These are phyloP conservation scores for Pulveroboletus frians DNA, from an alignment of 768 basidiomycete genomes.

Conservation along the genomic window DNA sequence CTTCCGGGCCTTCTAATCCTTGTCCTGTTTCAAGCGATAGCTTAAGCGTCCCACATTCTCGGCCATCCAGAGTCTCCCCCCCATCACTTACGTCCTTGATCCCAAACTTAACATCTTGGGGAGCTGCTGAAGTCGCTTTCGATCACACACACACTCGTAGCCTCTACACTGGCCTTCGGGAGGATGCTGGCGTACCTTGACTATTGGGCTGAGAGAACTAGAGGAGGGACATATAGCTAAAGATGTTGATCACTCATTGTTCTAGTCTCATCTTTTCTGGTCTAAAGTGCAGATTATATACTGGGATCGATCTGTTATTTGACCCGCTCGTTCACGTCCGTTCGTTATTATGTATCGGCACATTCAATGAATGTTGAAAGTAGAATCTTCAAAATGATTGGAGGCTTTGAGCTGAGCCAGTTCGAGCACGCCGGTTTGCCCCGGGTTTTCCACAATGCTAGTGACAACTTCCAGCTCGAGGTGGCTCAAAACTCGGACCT, in stretches of 20 bases:
- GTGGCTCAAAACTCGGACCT: not conserved
- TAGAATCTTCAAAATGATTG: not conserved
- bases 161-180: conserved; percentile 8
- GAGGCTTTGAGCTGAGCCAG: not conserved
- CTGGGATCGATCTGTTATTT: not conserved
- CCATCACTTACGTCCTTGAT: conserved; percentile 26
- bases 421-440: too few relatives aligned
- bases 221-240: conserved; percentile 21
- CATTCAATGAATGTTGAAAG: not conserved
- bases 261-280: not conserved
- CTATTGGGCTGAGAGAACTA: conserved; percentile 24
- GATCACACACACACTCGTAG: conserved; percentile 16
- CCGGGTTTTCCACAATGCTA: too few relatives aligned
- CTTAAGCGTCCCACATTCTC: conserved; percentile 13
- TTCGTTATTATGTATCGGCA: conserved; percentile 10
- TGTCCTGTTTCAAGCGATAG: conserved; percentile 2
- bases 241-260: not conserved
- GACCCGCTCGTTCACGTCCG: not conserved
- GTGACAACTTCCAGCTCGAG: too few relatives aligned
- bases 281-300: conserved; percentile 6
- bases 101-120: conserved; percentile 34
- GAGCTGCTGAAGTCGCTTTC: conserved; percentile 20
- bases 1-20: not conserved
- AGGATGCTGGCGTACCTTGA: conserved; percentile 22
- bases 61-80: conserved; percentile 19